Percentiles rank a stretch among this genome's conserved stretches.
These are phyloP conservation scores for Penicillium coprophilum DNA, from an alignment of 495 filamentous ascomycete species.

Conservation along the genomic window DNA sequence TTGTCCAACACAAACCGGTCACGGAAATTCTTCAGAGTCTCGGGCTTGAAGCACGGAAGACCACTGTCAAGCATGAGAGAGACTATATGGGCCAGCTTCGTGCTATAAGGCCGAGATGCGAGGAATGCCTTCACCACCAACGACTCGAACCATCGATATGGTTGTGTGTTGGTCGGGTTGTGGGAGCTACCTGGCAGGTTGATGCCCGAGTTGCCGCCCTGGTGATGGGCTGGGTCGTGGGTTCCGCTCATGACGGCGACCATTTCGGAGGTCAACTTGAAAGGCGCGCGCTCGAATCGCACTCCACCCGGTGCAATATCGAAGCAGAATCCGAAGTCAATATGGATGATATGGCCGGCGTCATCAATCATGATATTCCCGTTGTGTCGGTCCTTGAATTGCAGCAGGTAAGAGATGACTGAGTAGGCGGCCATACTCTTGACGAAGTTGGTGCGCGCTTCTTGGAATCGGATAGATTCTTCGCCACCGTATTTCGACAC, in stretches of 20 bases:
- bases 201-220: slow-evolving; percentile 28
- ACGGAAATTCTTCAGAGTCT: slow-evolving; percentile 87
- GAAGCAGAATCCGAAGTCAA: slow-evolving; percentile 99
- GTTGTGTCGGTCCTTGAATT: slow-evolving; percentile 99
- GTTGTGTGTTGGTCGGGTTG: slow-evolving; percentile 67
- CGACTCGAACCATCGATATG: slow-evolving; percentile 95
- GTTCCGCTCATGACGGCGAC: slow-evolving; percentile 94
- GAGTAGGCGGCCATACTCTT: slow-evolving; percentile 99
- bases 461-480: slow-evolving; percentile 89
- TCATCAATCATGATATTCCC: slow-evolving; percentile 99
- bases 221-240: slow-evolving; percentile 40
- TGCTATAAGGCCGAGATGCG: slow-evolving; percentile 79
- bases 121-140: slow-evolving; percentile 94
- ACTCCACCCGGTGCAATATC: slow-evolving; percentile 97
- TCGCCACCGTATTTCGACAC: slow-evolving; percentile 95
- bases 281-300: slow-evolving; percentile 94
- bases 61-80: slow-evolving; percentile 94
- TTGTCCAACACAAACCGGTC: slow-evolving; percentile 93
- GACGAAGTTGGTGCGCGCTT: slow-evolving; percentile 94
- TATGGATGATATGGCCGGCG: slow-evolving; percentile 94
- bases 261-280: slow-evolving; percentile 98
- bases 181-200: slow-evolving; percentile 39
- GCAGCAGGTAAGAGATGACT: slow-evolving; percentile 93
- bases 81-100: slow-evolving; percentile 86
- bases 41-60: slow-evolving; percentile 96